Evolutionary conservation across 139 green algal genomes (phyloP).

Genomic region (Auxenochlorella pyrenoidosa): DNA sequence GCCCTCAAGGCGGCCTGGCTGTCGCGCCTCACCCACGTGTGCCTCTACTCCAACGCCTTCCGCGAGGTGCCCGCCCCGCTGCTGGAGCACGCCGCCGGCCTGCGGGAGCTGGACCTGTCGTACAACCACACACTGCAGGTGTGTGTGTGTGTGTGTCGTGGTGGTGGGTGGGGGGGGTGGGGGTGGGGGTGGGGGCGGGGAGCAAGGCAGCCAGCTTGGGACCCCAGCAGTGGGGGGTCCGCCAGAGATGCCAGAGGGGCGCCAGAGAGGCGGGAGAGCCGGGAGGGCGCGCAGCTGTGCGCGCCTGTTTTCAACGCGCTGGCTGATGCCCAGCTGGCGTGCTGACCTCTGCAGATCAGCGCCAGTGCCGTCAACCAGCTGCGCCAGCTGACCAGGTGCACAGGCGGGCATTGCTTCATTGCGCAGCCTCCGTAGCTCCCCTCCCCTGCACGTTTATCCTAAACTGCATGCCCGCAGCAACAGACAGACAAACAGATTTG

Average conservation of each 20-base stretch:
- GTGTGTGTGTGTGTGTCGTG: neutral
- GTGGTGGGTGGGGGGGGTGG: neutral
- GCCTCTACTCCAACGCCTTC: slow-evolving; percentile 5
- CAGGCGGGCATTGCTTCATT: neutral
- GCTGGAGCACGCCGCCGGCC: neutral
- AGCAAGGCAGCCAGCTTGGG: neutral
- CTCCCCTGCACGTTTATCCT: neutral
- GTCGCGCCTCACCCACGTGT: slow-evolving; percentile 27
- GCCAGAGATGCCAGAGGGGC: too few relatives aligned
- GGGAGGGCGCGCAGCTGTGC: too few relatives aligned
- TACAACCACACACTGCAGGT: slow-evolving; percentile 23
- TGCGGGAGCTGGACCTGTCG: slow-evolving; percentile 28
- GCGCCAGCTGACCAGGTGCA: neutral
- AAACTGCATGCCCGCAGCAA: neutral
- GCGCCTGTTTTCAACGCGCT: too few relatives aligned
- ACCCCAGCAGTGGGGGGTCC: too few relatives aligned
- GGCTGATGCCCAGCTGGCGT: too few relatives aligned
- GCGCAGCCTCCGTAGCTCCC: neutral
- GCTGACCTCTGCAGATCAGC: neutral
- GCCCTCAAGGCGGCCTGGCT: slow-evolving; percentile 5
- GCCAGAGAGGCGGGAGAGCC: too few relatives aligned
- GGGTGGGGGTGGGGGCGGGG: neutral
- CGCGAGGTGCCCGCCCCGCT: neutral
- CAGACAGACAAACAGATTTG: too few relatives aligned
- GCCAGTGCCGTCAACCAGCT: neutral